Evolutionary conservation across 352 stramenopile genomes (phyloP).

Genomic region (Globisporangium polare): DNA sequence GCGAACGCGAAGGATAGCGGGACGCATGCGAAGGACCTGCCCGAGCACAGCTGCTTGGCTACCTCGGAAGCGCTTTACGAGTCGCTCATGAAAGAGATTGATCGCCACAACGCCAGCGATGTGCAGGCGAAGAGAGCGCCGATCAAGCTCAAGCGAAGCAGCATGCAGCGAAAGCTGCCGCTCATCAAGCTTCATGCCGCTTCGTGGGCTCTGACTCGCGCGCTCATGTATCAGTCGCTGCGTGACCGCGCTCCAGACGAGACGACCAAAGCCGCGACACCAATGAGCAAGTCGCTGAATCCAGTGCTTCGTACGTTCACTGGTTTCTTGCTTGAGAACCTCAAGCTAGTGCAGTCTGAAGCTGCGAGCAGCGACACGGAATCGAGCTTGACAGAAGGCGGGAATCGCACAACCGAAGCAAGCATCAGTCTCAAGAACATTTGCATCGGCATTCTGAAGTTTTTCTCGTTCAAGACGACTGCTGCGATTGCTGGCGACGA

Average conservation of each 20-base stretch:
- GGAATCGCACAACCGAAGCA: constrained; percentile 10
- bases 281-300: constrained; percentile 28
- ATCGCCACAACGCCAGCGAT: constrained; percentile 33
- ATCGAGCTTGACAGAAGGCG: constrained; percentile 4
- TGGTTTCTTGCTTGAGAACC: constrained; percentile 60
- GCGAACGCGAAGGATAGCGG: constrained; percentile 30
- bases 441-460: constrained; percentile 64
- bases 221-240: constrained; percentile 82
- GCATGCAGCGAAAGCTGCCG: constrained; percentile 49
- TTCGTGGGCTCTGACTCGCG: constrained; percentile 70
- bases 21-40: constrained; percentile 47
- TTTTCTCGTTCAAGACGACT: constrained; percentile 31
- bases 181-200: constrained; percentile 75
- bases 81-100: constrained; percentile 87
- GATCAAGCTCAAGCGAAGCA: constrained; percentile 44
- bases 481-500: not conserved
- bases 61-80: constrained; percentile 80
- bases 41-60: constrained; percentile 48
- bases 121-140: constrained; percentile 16
- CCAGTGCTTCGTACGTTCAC: constrained; percentile 52
- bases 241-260: constrained; percentile 7
- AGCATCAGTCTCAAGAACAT: constrained; percentile 55
- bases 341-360: constrained; percentile 38
- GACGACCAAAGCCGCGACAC: constrained; percentile 4
- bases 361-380: constrained; percentile 3